Base-by-base conservation (phyloP, 805 yeast species). In the Priceomyces fermenticarens region DNA sequence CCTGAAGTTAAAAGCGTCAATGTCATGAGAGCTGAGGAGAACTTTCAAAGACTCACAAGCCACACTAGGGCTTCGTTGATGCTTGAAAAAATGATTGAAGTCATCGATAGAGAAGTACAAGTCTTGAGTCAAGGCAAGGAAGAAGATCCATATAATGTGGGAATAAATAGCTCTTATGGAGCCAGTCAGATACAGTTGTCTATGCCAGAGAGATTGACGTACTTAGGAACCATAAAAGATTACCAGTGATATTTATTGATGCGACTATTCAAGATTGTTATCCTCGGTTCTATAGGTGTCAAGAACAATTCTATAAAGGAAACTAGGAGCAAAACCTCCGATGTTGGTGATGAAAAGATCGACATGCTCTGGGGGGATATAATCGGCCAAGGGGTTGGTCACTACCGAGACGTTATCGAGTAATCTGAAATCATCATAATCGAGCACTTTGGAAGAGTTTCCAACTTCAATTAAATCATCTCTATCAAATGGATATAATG, bases 241-340 rank as follows among this genome's bases (percentile, higher is more conserved):
- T 29, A 20, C 35, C 35, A 16, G 23, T 32, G 35, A 32, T 10
- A 17, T 32, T 32, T 17, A 32, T 32, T 32, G 14, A 32, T 31
- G 23, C 23, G 35, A 23, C 13, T 62, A 71, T 42, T 72, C 81
- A 47, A 83, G 66, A 52, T 73, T 73, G 44, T 78, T 87, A 67
- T 93, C 98, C 54, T 84, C 89, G 39, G 83, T 79, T 62, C 85
- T 85, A 64, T 93, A 93, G 65, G 91, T 88, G 63, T 93, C 99
- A 69, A 90, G 78, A 14, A 93, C 96, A 41, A 93, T 85, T 65
- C 99, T 83, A 65, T 93, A 93, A 40, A 93, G 85, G 67, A 93
- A 93, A 53, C 91, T 88, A 35, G 99, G 98, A 17, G 98, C 87
- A 60, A 86, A 89, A 11, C 98, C 98, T 37, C 98, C 99, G 39